These are phyloP conservation scores for Plasmodium sp. DNA, from an alignment of 169 alveolate species.

Conservation along the genomic window DNA sequence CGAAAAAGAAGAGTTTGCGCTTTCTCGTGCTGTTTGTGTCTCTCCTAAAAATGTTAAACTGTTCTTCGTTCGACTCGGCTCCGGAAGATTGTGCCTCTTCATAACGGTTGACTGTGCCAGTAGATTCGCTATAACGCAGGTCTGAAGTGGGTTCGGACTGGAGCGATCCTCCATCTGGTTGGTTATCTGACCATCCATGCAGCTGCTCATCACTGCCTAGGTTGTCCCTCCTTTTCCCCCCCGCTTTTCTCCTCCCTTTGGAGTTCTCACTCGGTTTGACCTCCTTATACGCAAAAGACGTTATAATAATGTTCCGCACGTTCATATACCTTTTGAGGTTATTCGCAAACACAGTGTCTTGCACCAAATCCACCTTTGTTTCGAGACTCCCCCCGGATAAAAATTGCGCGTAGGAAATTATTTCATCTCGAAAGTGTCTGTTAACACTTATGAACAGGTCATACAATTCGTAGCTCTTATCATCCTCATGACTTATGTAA, in stretches of 20 bases:
- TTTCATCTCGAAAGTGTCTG: constrained; percentile 68
- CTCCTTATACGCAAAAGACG: constrained; percentile 67
- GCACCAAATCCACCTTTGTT: constrained; percentile 44
- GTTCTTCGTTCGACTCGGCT: constrained; percentile 24
- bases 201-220: background rate
- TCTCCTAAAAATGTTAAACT: constrained; percentile 46
- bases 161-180: background rate
- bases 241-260: background rate
- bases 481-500: constrained; percentile 13
- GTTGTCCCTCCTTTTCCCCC: constrained; percentile 16
- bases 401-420: constrained; percentile 45
- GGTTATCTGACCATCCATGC: background rate
- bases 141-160: constrained; percentile 7
- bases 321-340: constrained; percentile 59
- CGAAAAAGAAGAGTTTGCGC: constrained; percentile 40
- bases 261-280: background rate
- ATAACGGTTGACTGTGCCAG: background rate
- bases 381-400: constrained; percentile 47
- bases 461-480: constrained; percentile 27
- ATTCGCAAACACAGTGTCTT: constrained; percentile 37
- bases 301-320: constrained; percentile 36
- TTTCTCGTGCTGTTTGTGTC: background rate
- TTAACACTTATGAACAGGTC: constrained; percentile 69
- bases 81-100: background rate
- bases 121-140: background rate